Conservation (phyloP, 768 basidiomycete species). For the Lentinula sp. region DNA sequence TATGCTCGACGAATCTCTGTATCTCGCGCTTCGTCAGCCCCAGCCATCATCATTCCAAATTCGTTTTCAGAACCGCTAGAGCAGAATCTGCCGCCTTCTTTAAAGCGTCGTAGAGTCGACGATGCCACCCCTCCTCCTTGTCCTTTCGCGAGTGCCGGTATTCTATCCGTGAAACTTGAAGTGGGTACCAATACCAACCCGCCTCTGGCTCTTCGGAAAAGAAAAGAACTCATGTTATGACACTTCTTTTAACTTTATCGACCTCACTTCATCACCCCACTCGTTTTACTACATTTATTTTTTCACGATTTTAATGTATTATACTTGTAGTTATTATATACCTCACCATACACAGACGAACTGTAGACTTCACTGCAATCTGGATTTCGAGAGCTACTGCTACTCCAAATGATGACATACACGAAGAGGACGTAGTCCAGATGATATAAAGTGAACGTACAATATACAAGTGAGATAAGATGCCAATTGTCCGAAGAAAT, state of each 20-base stretch:
- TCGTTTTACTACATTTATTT: not conserved
- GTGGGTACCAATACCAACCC: not conserved
- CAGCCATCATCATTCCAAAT: not conserved
- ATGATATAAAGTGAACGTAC: not conserved
- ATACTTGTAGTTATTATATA: not conserved
- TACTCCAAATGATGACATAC: not conserved
- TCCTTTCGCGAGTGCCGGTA: not conserved
- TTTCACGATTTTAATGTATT: not conserved
- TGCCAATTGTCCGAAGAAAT: not conserved
- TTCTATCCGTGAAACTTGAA: not conserved
- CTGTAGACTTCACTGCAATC: too few species aligned
- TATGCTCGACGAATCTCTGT: not conserved
- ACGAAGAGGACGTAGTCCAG: not conserved
- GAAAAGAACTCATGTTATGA: not conserved
- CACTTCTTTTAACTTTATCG: not conserved
- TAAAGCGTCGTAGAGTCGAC: slow-evolving; percentile 4
- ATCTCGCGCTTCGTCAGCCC: not conserved
- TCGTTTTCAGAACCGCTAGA: not conserved
- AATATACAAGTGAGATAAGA: not conserved
- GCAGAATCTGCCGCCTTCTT: not conserved
- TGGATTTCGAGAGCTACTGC: not conserved
- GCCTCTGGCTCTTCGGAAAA: not conserved
- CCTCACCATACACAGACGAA: too few species aligned
- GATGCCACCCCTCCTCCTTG: not conserved
- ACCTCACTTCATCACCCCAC: not conserved